Evolutionary conservation across 257 asterid genomes (phyloP), one percentile per base, ranked within the genome.

Genomic region (Fraxinus pennsylvanica): DNA sequence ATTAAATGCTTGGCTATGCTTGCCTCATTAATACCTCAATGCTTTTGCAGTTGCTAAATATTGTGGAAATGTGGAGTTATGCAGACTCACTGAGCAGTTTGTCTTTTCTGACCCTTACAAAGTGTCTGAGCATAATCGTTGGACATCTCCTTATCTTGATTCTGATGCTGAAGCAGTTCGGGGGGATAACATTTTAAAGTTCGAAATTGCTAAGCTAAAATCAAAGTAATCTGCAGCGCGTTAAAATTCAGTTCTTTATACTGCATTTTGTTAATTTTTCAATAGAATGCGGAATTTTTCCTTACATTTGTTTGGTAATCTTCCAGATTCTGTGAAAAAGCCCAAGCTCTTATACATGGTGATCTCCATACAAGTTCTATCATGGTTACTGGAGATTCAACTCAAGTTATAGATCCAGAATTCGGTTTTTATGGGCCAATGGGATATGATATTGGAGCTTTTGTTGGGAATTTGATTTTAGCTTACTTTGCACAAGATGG

Each of bases 391-490:
- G 67, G 65, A 5, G 85, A 84, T 63, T 95, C 99, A 59, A 95
- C 98, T 43, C 95, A 93, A 86, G 94, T 95, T 78, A 93, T 95
- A 74, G 98, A 95, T 84, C 97, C 97, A n/a, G 99, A 95, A 82
- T 95, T 95, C 84, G 79, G 90, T 80, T 93, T 95, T 88, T 95
- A 93, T 35, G 98, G 88, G 74, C 98, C 98, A 21, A 91, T 90
- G 97, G 98, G 99, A 72, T 93, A 71, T 85, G 98, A 95, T 85
- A 79, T 95, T 75, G 99, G 99, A 84, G 99, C 99, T 75, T 93
- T 86, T 81, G 83, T 95, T 74, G 98, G 98, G 76, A 95, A 95
- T 85, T 86, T 95, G 73, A 86, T 95, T 73, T 86, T 93, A 85
- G 94, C 98, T 25, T 93, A 91, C 85, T 95, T 89, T 84, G 81